Evolutionary conservation across 2,329 filamentous ascomycete genomes (phyloP).

Genomic region (Sporothrix phasma): DNA sequence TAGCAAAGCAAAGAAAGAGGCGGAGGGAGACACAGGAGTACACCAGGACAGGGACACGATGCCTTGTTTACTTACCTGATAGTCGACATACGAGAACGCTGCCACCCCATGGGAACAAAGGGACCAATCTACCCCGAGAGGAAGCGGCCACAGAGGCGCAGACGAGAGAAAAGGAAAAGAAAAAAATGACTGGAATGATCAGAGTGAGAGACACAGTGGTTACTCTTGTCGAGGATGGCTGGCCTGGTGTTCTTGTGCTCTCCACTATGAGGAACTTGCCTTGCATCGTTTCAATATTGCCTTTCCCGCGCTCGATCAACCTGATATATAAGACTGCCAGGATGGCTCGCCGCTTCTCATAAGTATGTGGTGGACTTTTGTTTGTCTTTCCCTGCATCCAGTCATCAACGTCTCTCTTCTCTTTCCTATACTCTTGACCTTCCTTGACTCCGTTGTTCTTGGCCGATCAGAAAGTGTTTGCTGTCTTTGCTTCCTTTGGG

Average conservation of each 20-base stretch:
- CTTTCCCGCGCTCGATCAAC: conserved; percentile 7
- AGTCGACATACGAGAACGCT: not conserved
- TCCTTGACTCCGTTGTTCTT: not conserved
- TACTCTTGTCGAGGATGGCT: conserved; percentile 16
- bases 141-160: too few relatives aligned
- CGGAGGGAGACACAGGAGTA: not conserved
- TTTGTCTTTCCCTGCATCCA: not conserved
- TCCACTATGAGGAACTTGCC: not conserved
- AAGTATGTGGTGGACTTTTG: not conserved
- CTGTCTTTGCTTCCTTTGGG: not conserved
- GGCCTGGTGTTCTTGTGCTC: conserved; percentile 19
- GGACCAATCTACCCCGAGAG: too few relatives aligned
- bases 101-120: not conserved
- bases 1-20: not conserved
- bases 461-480: not conserved
- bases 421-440: not conserved
- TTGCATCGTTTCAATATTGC: not conserved
- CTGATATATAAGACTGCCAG: conserved; percentile 19
- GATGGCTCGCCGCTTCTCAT: conserved; percentile 6
- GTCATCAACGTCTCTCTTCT: not conserved
- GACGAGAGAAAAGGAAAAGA: not conserved
- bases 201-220: not conserved
- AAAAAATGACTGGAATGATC: not conserved
- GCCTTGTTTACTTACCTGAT: not conserved
- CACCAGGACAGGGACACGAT: not conserved